Evolutionary conservation across 2,329 filamentous ascomycete genomes (phyloP).

Genomic region (Boeremia exigua): DNA sequence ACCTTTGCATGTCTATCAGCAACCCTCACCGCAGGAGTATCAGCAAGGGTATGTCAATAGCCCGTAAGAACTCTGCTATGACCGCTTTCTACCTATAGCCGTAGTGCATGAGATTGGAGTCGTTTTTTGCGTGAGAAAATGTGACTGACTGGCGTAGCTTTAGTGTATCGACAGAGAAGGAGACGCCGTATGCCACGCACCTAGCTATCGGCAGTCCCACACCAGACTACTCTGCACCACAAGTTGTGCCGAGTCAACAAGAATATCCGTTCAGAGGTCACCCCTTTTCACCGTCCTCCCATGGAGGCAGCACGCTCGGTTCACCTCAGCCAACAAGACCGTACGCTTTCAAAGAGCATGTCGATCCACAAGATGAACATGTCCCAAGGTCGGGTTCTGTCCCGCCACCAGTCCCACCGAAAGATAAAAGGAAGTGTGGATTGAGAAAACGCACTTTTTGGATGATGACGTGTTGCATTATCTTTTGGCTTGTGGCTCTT

Average conservation of each 20-base stretch:
- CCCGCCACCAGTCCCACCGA: slow-evolving; percentile 24
- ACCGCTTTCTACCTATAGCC: neutral
- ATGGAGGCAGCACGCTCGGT: slow-evolving; percentile 23
- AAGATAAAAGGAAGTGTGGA: slow-evolving; percentile 32
- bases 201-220: slow-evolving; percentile 18
- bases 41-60: slow-evolving; percentile 21
- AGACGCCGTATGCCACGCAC: slow-evolving; percentile 24
- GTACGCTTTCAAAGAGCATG: slow-evolving; percentile 35
- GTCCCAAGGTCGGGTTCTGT: slow-evolving; percentile 17
- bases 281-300: slow-evolving; percentile 25
- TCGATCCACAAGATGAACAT: slow-evolving; percentile 22
- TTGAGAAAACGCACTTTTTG: slow-evolving; percentile 34
- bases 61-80: slow-evolving; percentile 6
- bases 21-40: slow-evolving; percentile 18
- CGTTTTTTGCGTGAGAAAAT: neutral
- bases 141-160: slow-evolving; percentile 10
- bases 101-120: neutral
- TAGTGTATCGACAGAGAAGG: slow-evolving; percentile 31
- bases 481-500: slow-evolving; percentile 41
- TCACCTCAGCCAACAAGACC: slow-evolving; percentile 24
- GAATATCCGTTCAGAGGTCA: slow-evolving; percentile 21
- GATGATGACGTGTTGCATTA: slow-evolving; percentile 28
- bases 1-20: slow-evolving; percentile 22
- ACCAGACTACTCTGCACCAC: slow-evolving; percentile 31
- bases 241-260: slow-evolving; percentile 28